Base-by-base conservation (phyloP, 2,329 filamentous ascomycete species). In the Exophiala oligosperma region DNA sequence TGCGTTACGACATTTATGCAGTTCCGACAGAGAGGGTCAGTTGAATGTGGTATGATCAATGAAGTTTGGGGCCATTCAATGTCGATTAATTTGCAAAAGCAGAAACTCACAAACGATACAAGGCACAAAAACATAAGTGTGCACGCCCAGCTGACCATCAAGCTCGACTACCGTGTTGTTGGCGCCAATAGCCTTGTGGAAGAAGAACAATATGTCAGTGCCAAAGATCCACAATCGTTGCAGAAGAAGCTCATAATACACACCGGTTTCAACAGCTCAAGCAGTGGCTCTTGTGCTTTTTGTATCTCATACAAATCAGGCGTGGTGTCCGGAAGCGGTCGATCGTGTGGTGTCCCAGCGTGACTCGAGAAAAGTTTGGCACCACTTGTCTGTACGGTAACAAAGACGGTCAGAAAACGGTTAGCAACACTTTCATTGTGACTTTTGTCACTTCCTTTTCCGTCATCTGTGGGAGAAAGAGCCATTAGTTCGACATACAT, bases 321-420 rank as follows among this genome's bases (percentile, higher is more conserved):
- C 35, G 81, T 76, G 2, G 71, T 74, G 57, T 83, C 80, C 2
- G 72, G 54, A 0, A 83, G 57, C 0, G 70, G 70, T 6, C 66
- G 54, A 56, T 79, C 73, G 0, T 70, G 76, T 0, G 77, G 76
- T 4, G 74, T 68, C 0, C 75, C 79, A 0, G 74, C 74, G 64
- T 79, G 77, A 21, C 68, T 72, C 8, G 77, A 80, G 64, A 83
- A 82, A 1, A 79, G 61, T 67, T 83, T 84, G 26, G 80, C 80
- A 0, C 81, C 81, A 1, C 69, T 74, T 0, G 80, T 82, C 57
- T 54, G 17, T 17, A 17, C 17, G 17, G 17, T 17, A 14, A n/a
- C 4, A 12, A 44, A n/a, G 21, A 12, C 41, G 14, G 23, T 44
- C 41, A 44, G 41, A 44, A 44, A 12, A 44, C 17, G 17, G 17